Conservation (phyloP, 2,329 filamentous ascomycete species). For the Penicillium fuscoglaucum region DNA sequence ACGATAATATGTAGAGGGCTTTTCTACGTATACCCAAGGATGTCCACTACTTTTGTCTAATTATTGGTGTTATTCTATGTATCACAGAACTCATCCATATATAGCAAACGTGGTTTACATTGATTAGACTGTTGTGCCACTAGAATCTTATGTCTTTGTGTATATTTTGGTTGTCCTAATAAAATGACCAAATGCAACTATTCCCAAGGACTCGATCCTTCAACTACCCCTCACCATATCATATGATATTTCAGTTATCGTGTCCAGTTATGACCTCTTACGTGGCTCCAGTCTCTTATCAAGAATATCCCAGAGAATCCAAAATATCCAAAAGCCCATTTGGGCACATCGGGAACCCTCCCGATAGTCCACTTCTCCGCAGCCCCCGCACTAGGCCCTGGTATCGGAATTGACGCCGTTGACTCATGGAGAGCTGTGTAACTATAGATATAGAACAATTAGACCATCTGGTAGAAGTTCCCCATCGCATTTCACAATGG, state of each 20-base stretch:
- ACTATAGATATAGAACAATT: constrained; percentile 13
- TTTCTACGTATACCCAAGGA: neutral
- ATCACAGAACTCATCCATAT: no score
- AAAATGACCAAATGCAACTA: neutral
- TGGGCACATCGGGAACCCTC: constrained; percentile 13
- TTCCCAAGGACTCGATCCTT: neutral
- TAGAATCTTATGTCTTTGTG: neutral
- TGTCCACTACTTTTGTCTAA: no score
- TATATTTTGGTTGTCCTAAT: neutral
- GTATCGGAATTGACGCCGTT: constrained; percentile 4
- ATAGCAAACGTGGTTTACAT: neutral
- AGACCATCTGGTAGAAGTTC: neutral
- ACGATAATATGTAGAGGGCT: neutral
- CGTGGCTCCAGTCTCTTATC: neutral
- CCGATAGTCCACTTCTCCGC: constrained; percentile 13
- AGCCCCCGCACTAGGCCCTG: neutral
- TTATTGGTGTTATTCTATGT: no score
- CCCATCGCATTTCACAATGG: constrained; percentile 12
- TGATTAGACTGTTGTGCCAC: neutral
- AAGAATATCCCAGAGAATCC: neutral
- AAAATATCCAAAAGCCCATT: neutral
- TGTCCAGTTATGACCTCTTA: neutral
- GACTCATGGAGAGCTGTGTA: neutral
- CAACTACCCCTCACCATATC: neutral
- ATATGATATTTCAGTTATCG: neutral